phyloP scores from a whole-genome alignment of 2,329 filamentous ascomycete genomes.

The Penicillium sumatraense region DNA sequence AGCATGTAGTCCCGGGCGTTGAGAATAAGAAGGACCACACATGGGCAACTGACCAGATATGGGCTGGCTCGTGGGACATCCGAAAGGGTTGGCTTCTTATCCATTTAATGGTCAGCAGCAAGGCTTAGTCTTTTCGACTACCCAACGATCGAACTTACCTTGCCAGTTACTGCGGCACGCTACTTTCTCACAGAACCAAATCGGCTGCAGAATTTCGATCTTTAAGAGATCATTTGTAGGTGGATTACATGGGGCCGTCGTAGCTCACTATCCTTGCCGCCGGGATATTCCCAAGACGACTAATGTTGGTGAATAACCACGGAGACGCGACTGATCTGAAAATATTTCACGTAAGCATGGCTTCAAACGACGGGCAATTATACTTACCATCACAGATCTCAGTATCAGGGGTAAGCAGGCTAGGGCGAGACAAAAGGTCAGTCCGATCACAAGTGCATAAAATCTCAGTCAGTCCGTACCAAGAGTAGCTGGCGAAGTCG shows the following conservation, averaged over 20 bases:
- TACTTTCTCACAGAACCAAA: neutral
- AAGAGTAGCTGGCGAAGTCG: neutral
- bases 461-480: neutral
- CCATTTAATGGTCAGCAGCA: neutral
- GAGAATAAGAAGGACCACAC: too few species aligned
- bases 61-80: neutral
- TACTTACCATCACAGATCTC: neutral
- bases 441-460: neutral
- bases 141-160: too few species aligned
- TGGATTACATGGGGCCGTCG: neutral
- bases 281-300: neutral
- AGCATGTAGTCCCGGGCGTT: too few species aligned
- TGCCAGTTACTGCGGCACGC: neutral
- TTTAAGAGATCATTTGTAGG: neutral
- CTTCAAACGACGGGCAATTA: neutral
- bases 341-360: neutral
- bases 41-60: neutral
- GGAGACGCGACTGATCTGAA: neutral
- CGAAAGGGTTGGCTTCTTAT: neutral
- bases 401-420: neutral
- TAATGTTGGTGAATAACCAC: neutral
- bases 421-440: neutral
- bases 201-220: neutral
- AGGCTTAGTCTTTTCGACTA: too few species aligned
- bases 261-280: neutral